Conservation (phyloP, 1,284 basidiomycete species). For the Thecaphora frezii region DNA sequence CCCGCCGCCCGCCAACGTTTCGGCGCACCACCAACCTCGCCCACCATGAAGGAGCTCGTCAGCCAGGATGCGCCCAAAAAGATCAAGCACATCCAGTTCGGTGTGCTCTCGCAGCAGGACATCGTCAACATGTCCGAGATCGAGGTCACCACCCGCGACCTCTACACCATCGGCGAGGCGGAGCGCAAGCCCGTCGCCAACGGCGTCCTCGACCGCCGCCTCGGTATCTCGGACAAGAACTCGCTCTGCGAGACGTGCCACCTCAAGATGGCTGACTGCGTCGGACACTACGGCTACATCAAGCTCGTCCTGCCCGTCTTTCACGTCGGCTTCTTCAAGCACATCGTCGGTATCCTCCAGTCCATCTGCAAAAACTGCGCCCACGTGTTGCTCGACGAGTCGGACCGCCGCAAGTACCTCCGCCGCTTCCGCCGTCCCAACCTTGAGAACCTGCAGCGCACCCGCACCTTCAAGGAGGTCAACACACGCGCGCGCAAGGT, state of each 20-base stretch:
- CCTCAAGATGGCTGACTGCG: slow-evolving; percentile 86
- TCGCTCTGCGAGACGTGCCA: slow-evolving; percentile 94
- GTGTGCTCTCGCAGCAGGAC: slow-evolving; percentile 58
- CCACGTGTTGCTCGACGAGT: slow-evolving; percentile 85
- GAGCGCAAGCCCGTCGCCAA: slow-evolving; percentile 51
- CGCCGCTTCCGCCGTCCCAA: slow-evolving; percentile 85
- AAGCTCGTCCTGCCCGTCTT: slow-evolving; percentile 88
- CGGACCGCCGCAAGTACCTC: slow-evolving; percentile 79
- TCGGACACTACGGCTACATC: slow-evolving; percentile 83
- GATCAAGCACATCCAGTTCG: slow-evolving; percentile 60
- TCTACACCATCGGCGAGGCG: slow-evolving; percentile 50
- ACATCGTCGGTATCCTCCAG: slow-evolving; percentile 88
- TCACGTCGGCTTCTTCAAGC: slow-evolving; percentile 95
- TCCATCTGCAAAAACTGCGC: slow-evolving; percentile 79
- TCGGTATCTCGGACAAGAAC: slow-evolving; percentile 88
- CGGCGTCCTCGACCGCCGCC: slow-evolving; percentile 53
- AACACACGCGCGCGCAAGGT: slow-evolving; percentile 85
- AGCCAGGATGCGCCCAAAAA: slow-evolving; percentile 57
- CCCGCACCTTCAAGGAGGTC: slow-evolving; percentile 82
- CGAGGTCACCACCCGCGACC: slow-evolving; percentile 52
- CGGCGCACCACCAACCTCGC: too few relatives aligned
- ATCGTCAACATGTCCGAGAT: slow-evolving; percentile 58
- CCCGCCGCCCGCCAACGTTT: too few relatives aligned
- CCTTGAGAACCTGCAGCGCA: slow-evolving; percentile 91
- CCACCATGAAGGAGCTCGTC: slow-evolving; percentile 56